phyloP scores from a whole-genome alignment of 352 stramenopile species.

The Phytophthora citricola region DNA sequence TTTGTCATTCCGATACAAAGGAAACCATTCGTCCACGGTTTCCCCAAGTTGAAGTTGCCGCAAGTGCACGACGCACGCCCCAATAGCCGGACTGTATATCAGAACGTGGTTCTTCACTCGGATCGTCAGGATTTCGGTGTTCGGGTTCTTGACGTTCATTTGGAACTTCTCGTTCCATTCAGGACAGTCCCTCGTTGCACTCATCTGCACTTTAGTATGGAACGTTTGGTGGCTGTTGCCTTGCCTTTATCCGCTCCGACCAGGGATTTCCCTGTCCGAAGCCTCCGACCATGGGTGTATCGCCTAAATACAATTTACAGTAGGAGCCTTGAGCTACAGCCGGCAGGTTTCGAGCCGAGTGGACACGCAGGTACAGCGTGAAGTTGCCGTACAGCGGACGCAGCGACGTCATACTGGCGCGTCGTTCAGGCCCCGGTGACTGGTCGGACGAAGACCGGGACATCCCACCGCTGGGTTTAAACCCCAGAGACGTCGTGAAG shows the following conservation, averaged over 20 bases:
- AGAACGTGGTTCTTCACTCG: conserved; percentile 77
- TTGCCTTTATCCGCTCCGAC: conserved; percentile 9
- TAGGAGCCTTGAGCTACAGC: conserved; percentile 56
- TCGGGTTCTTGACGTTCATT: conserved; percentile 52
- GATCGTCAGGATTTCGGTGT: conserved; percentile 66
- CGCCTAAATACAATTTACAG: conserved; percentile 77
- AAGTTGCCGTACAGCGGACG: conserved; percentile 35
- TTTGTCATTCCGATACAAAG: conserved; percentile 56
- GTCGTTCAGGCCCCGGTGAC: conserved; percentile 4
- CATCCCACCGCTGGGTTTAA: conserved; percentile 10
- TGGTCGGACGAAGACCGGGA: conserved; percentile 16
- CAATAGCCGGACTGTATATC: conserved; percentile 69
- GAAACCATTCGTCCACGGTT: conserved; percentile 66
- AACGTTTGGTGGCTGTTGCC: conserved; percentile 51
- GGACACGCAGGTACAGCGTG: conserved; percentile 72
- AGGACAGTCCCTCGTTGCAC: conserved; percentile 38
- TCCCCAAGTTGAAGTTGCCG: conserved; percentile 53
- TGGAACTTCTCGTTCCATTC: conserved; percentile 86
- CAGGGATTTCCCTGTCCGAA: conserved; percentile 35
- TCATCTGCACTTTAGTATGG: conserved; percentile 63
- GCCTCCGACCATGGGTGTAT: conserved; percentile 53
- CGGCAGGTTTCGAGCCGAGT: conserved; percentile 62
- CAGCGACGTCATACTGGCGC: conserved; percentile 14
- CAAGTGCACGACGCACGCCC: conserved; percentile 62
- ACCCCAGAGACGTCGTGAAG: conserved; percentile 28